These are phyloP conservation scores for Limnomonas spitsbergensis DNA, from an alignment of 139 green algal genomes.

Conservation along the genomic window DNA sequence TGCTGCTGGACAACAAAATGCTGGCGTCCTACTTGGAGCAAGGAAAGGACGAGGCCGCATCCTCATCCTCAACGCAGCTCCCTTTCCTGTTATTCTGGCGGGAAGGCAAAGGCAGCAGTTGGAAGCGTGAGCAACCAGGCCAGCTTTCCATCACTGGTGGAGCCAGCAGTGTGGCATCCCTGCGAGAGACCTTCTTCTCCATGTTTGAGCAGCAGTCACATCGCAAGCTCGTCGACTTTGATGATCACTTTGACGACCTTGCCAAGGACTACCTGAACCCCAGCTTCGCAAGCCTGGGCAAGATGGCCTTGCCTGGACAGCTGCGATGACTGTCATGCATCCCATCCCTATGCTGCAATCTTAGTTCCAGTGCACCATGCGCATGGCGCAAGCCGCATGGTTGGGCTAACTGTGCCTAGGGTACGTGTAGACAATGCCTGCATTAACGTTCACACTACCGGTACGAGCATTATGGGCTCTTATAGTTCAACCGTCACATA, in stretches of 20 bases:
- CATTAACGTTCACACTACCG: too few relatives aligned
- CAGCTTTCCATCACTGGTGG: neutral
- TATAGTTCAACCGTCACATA: too few relatives aligned
- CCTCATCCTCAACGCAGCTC: neutral
- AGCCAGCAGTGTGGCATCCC: neutral
- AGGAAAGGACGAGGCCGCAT: too few relatives aligned
- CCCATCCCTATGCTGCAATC: too few relatives aligned
- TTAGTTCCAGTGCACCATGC: too few relatives aligned
- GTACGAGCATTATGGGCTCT: too few relatives aligned
- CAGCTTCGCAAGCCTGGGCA: neutral
- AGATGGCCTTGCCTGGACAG: neutral
- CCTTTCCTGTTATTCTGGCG: neutral
- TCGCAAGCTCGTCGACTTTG: neutral
- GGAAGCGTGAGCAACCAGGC: neutral
- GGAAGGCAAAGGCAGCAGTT: neutral
- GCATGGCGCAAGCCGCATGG: too few relatives aligned
- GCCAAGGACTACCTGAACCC: neutral
- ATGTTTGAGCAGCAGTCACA: neutral
- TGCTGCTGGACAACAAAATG: neutral
- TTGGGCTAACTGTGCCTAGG: too few relatives aligned
- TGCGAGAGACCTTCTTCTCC: neutral
- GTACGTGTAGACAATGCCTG: too few relatives aligned
- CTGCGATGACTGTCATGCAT: neutral
- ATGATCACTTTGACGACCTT: neutral
- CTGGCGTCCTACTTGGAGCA: neutral